Evolutionary conservation across 2,329 filamentous ascomycete species (phyloP), one percentile per base, ranked within the genome.

Genomic region (Cryphonectria japonica): DNA sequence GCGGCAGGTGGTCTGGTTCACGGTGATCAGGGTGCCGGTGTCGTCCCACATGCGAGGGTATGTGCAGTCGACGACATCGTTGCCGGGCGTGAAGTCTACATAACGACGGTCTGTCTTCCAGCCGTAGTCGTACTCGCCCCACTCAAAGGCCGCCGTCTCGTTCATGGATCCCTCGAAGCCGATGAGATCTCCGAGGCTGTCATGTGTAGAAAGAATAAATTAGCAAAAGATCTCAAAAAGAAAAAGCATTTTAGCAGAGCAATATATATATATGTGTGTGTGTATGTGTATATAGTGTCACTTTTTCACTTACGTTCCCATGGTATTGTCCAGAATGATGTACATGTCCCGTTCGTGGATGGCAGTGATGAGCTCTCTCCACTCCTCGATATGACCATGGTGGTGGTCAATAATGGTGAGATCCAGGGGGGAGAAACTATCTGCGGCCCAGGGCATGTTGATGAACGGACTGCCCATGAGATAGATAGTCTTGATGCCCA

Each of bases 321-420:
- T 84, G 1, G 89, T 91, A 75, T 91, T 91, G 76, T 91, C 89
- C 73, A 91, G 78, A n/a, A 91, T 79, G 46, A 91, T 86, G 78
- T 90, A 91, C 88, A 91, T 91, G 69, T 84, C 87, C n/a, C 86
- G 82, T 9, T 80, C 80, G 75, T 91, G 89, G 29, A 91, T 88
- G 54, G 87, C 87, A 14, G 84, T 80, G 70, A 91, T 86, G 1
- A 86, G 84, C 60, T 81, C 78, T 75, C 88, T 84, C 87, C 88
- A 91, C 68, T 83, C 80, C 34, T 85, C 78, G 69, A 91, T 87
- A 54, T 83, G 85, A n/a, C 89, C 89, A 73, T 87, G 87, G 75
- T 91, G 89, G 65, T 85, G 82, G 75, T 91, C 89, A 9, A 91
- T 81, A 34, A 91, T 81, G 0, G 89, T 91, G 43, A 89, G 84